Conservation (phyloP, 1,284 basidiomycete genomes). For the Hemileia vastatrix region DNA sequence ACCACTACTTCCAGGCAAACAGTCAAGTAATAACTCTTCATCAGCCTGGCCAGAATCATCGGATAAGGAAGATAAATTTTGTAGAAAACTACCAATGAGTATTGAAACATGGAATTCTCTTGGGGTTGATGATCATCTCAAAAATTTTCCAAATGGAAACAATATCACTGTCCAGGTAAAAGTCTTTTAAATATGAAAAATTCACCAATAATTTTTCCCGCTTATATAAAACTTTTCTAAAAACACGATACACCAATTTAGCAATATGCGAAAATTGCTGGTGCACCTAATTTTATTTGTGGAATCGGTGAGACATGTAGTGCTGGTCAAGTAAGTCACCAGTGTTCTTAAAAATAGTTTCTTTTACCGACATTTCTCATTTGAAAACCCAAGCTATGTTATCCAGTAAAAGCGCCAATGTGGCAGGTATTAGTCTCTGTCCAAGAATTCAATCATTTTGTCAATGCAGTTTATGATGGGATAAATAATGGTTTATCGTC, state of each 20-base stretch:
- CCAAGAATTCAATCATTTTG: conserved; percentile 17
- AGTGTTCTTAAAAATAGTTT: background rate
- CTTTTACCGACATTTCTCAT: background rate
- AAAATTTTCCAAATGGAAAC: background rate
- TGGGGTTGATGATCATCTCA: conserved; percentile 9
- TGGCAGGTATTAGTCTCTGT: conserved; percentile 16
- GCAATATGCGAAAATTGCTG: conserved; percentile 17
- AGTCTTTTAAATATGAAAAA: too few relatives aligned
- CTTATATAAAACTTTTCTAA: background rate
- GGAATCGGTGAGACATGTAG: conserved; percentile 14
- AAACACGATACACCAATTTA: background rate
- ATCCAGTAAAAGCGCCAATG: conserved; percentile 15
- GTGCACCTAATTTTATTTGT: conserved; percentile 13
- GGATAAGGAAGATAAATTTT: too few relatives aligned
- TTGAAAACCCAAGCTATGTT: too few relatives aligned
- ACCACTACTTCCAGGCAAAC: too few relatives aligned
- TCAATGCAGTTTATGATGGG: conserved; percentile 12
- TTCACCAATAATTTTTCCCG: background rate
- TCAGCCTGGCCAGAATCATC: too few relatives aligned
- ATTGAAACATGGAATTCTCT: conserved; percentile 12
- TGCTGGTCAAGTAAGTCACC: conserved; percentile 9
- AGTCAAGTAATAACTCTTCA: too few relatives aligned
- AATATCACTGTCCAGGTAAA: conserved; percentile 14
- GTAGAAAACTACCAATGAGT: conserved; percentile 14
- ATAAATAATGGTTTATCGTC: conserved; percentile 10